Evolutionary conservation across 345 rosid species (phyloP).

Genomic region (Sisymbrium irio): DNA sequence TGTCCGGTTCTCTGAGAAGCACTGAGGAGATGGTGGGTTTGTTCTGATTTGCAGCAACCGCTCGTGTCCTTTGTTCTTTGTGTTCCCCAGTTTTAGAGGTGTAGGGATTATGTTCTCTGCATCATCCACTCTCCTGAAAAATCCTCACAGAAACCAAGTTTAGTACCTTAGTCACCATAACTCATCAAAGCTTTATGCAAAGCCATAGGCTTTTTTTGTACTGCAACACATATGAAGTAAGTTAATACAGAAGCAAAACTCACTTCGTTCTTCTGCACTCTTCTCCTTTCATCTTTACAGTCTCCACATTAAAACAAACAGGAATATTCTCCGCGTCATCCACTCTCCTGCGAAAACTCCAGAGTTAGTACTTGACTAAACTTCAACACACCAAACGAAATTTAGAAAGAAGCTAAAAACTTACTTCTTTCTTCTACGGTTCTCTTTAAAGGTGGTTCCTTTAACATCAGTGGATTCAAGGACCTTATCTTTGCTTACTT

Average conservation of each 20-base stretch:
- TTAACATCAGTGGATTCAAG: conserved; percentile 27
- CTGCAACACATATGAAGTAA: background rate
- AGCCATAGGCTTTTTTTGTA: background rate
- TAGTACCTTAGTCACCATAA: background rate
- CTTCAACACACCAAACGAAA: no score
- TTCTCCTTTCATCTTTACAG: conserved; percentile 47
- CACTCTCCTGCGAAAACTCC: conserved; percentile 28
- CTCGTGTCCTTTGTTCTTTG: conserved; percentile 57
- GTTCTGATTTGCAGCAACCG: conserved; percentile 62
- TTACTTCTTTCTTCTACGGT: conserved; percentile 55
- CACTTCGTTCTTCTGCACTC: conserved; percentile 53
- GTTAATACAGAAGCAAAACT: conserved; percentile 17
- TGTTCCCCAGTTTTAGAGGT: conserved; percentile 57
- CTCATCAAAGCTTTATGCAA: background rate
- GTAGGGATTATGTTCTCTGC: conserved; percentile 55
- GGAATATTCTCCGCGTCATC: conserved; percentile 65
- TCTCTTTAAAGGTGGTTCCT: conserved; percentile 51
- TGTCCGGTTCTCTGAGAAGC: conserved; percentile 63
- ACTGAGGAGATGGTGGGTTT: conserved; percentile 98
- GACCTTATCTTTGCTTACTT: conserved; percentile 41
- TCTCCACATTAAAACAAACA: conserved; percentile 49
- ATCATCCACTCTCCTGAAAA: conserved; percentile 37
- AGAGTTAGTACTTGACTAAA: background rate
- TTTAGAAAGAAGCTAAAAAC: background rate
- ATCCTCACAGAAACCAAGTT: background rate